Evolutionary conservation across 805 yeast genomes (phyloP).

Genomic region (Candida maris): DNA sequence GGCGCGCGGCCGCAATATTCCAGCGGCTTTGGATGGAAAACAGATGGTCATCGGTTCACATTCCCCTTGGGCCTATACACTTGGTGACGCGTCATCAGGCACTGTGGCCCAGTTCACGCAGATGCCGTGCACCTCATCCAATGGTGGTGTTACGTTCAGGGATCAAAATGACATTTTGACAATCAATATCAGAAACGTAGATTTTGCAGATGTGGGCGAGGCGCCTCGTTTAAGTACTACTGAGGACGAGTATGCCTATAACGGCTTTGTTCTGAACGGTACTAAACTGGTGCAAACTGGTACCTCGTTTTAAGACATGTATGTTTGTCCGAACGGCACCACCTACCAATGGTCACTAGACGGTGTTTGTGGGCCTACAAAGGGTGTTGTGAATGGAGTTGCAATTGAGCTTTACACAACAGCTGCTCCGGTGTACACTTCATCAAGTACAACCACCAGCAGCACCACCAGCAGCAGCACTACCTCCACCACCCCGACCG

Average conservation of each 20-base stretch:
- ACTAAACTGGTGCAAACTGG: neutral
- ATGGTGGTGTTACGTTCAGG: no score
- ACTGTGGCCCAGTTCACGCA: neutral
- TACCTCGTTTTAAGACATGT: neutral
- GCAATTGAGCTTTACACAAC: neutral
- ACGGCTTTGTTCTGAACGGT: neutral
- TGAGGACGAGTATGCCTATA: neutral
- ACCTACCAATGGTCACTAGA: neutral
- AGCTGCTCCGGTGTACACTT: neutral
- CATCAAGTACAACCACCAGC: neutral
- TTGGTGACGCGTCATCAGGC: neutral
- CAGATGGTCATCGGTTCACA: neutral
- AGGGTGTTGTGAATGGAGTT: neutral
- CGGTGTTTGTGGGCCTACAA: neutral
- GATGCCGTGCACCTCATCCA: no score
- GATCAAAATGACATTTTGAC: neutral
- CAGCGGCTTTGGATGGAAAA: neutral
- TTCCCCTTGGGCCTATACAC: neutral
- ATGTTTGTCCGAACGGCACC: neutral
- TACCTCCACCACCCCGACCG: neutral
- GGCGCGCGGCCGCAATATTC: neutral
- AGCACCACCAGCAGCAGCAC: neutral
- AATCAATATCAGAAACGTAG: neutral
- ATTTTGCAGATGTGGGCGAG: neutral
- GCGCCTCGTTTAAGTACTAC: neutral